Base-by-base conservation (phyloP, 1,284 basidiomycete genomes). In the Tremellales sp. region DNA sequence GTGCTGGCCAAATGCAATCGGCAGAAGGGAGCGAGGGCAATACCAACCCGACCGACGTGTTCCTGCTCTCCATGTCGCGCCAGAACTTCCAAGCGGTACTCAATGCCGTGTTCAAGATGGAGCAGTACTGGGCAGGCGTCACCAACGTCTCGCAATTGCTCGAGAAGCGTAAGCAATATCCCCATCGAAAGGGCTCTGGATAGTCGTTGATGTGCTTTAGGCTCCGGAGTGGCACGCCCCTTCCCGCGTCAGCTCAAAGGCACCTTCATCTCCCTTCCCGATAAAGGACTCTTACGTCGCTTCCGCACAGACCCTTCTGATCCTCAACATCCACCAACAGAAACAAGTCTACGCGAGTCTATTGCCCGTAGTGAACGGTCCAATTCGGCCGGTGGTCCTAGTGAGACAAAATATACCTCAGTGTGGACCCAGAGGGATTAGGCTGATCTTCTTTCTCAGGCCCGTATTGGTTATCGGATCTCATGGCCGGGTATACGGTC, bases 221-320 rank as follows among this genome's bases (percentile, higher is more conserved):
- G 61, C n/a, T 62, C 64, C 13, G 64, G 67, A 3, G 53, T 62
- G 8, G 51, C 56, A 3, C 51, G 52, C 21, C 46, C 60, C 3
- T 62, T 48, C 61, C 8, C 49, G 37, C 46, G 49, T 27, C 29
- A 46, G 13, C 40, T 45, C 5, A 66, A 64, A 44, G 59, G 60
- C 46, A 75, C 74, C 13, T 75, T 75, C 56, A 75, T 76, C 24
- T 72, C 72, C 3, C 51, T 76, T 8, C 74, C 74, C 2, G 75
- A 76, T 51, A 68, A 62, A 17, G 75, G 75, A 4, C 53, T 76
- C 3, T 51, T 76, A 15, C 57, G 62, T 31, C 65, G 75, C 10
- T 75, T 75, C 52, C 70, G 66, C 1, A 62, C 66, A 60, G 68
- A 70, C 51, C 61, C 53, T 10, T 57, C 73, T 44, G 62, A 75